These are phyloP conservation scores for Capsicum pubescens DNA, from an alignment of 257 asterid genomes.

Conservation along the genomic window DNA sequence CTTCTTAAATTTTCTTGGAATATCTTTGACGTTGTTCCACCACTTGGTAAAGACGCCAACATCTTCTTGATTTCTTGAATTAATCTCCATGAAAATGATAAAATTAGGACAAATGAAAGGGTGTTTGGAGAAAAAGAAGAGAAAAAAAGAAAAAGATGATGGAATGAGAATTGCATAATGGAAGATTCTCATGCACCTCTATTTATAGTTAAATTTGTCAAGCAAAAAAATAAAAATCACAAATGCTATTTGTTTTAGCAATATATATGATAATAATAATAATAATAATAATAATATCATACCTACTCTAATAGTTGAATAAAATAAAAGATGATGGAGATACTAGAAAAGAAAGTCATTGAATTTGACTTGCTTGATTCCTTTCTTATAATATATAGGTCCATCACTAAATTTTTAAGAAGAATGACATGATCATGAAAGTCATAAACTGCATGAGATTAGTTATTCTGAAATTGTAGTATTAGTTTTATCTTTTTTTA, in stretches of 20 bases:
- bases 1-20: constrained; percentile 31
- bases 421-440: neutral
- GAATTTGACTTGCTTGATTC: too few species aligned
- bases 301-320: too few species aligned
- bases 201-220: neutral
- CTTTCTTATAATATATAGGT: too few species aligned
- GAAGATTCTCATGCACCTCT: neutral
- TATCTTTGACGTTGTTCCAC: constrained; percentile 32
- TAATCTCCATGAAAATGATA: constrained; percentile 40
- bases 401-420: neutral
- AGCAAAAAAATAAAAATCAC: too few species aligned
- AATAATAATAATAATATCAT: neutral
- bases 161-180: neutral
- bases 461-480: too few species aligned
- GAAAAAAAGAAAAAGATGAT: neutral
- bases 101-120: neutral
- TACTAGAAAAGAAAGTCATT: neutral
- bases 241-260: too few species aligned
- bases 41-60: neutral
- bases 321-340: neutral
- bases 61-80: constrained; percentile 34
- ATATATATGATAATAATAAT: neutral
- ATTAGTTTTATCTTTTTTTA: too few species aligned
- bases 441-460: neutral
- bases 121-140: neutral